Conservation (phyloP, 306 rosid species). For the apple (Malus domestica) region DNA sequence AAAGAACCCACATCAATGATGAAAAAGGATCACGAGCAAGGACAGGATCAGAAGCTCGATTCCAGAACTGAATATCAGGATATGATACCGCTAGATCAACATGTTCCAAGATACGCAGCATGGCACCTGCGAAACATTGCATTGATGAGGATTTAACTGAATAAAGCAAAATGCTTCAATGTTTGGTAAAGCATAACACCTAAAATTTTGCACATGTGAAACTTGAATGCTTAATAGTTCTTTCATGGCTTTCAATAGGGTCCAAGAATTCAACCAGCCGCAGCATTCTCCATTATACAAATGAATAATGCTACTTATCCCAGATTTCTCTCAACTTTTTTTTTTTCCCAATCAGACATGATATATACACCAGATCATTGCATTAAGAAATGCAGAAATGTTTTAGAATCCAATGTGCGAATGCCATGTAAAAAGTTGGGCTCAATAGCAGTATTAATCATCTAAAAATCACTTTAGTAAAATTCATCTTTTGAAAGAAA, state of each 20-base stretch:
- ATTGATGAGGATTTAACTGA: constrained; percentile 6
- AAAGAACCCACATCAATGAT: constrained; percentile 91
- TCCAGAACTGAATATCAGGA: constrained; percentile 65
- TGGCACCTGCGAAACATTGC: constrained; percentile 42
- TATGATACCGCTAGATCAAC: constrained; percentile 35
- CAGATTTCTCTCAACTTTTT: not conserved
- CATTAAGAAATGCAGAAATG: not conserved
- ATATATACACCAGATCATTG: not conserved
- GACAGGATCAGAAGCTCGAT: constrained; percentile 74
- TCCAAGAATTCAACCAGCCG: not conserved
- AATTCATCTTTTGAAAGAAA: not conserved
- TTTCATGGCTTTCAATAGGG: not conserved
- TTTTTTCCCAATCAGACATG: not conserved
- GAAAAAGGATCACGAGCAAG: constrained; percentile 83
- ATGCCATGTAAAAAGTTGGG: not conserved
- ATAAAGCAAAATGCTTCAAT: not conserved
- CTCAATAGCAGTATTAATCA: not conserved
- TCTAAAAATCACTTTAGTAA: not conserved
- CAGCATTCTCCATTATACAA: not conserved
- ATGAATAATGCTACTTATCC: not conserved
- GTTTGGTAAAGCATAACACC: not conserved
- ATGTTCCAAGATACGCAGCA: constrained; percentile 45
- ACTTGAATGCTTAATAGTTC: not conserved
- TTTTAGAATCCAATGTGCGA: not conserved
- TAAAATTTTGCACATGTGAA: not conserved